These are phyloP conservation scores for Apium graveolens DNA, from an alignment of 129 eudicot species.

Conservation along the genomic window DNA sequence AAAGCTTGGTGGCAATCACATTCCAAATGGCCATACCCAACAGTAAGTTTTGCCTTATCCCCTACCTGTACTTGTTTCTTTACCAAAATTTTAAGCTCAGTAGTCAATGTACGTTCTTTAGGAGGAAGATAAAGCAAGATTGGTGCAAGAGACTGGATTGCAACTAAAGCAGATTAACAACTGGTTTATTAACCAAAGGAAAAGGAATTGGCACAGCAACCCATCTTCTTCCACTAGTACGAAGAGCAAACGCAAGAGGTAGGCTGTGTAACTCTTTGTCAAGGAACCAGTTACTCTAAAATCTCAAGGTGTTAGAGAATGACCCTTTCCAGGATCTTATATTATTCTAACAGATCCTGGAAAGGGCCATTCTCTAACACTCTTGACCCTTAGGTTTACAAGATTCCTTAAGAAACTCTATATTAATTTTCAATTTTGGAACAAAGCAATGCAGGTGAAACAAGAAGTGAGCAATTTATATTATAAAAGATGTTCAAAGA, in stretches of 20 bases:
- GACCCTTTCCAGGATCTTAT: too few relatives aligned
- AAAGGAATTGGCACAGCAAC: conserved; percentile 82
- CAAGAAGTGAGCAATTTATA: conserved; percentile 21
- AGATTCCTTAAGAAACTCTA: conserved; percentile 4
- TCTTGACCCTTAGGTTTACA: background rate
- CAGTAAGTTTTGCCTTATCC: conserved; percentile 31
- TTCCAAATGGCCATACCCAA: conserved; percentile 88
- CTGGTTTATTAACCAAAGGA: conserved; percentile 91
- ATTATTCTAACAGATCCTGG: too few relatives aligned
- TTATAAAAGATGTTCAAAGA: conserved; percentile 3
- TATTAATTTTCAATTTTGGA: conserved; percentile 19
- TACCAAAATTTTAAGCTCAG: background rate
- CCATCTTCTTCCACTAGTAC: conserved; percentile 57
- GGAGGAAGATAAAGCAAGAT: conserved; percentile 83
- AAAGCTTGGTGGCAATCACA: conserved; percentile 97
- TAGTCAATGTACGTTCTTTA: conserved; percentile 9
- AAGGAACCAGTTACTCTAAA: too few relatives aligned
- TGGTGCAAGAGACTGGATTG: conserved; percentile 80
- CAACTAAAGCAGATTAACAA: conserved; percentile 82
- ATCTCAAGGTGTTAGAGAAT: too few relatives aligned
- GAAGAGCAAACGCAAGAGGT: conserved; percentile 81
- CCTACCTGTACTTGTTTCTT: background rate
- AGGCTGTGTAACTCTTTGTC: conserved; percentile 13
- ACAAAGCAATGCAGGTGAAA: conserved; percentile 46
- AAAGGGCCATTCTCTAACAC: too few relatives aligned